phyloP scores from a whole-genome alignment of 352 stramenopile species.

The Pythium aquatile region DNA sequence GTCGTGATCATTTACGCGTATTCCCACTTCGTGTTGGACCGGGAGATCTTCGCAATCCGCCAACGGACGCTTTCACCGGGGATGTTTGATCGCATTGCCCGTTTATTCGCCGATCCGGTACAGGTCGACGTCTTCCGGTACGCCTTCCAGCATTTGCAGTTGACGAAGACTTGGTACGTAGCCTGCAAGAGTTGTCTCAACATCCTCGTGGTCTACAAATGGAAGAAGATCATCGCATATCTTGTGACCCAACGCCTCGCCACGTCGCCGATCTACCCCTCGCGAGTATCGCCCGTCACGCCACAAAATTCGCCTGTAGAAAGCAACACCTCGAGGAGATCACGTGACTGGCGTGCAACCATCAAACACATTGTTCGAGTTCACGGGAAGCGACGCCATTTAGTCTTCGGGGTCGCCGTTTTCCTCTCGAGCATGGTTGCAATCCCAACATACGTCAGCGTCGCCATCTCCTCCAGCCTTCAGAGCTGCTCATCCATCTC shows the following conservation, averaged over 20 bases:
- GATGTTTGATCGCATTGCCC: constrained; percentile 23
- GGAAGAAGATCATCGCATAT: constrained; percentile 25
- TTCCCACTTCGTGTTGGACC: constrained; percentile 29
- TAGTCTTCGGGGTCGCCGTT: constrained; percentile 10
- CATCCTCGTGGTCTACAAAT: constrained; percentile 25
- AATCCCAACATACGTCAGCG: constrained; percentile 14
- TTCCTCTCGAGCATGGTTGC: constrained; percentile 14
- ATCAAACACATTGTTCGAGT: neutral
- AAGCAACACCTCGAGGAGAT: no score
- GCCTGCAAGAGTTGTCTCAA: constrained; percentile 25
- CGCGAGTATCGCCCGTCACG: constrained; percentile 24
- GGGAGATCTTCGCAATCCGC: constrained; percentile 15
- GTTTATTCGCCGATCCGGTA: constrained; percentile 29
- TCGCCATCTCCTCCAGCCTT: constrained; percentile 8
- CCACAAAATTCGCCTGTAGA: constrained; percentile 9
- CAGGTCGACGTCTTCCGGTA: constrained; percentile 24
- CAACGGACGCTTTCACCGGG: constrained; percentile 16
- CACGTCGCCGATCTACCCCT: neutral
- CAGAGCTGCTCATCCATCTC: constrained; percentile 4
- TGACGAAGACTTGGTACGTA: constrained; percentile 18
- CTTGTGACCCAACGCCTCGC: constrained; percentile 14
- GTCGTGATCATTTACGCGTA: constrained; percentile 27
- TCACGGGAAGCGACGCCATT: constrained; percentile 17
- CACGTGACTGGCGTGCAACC: neutral
- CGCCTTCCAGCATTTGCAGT: constrained; percentile 23